Percentiles rank a stretch among this genome's conserved stretches.
phyloP scores from a whole-genome alignment of 2,329 filamentous ascomycete genomes.

The Aspergillus hortae region DNA sequence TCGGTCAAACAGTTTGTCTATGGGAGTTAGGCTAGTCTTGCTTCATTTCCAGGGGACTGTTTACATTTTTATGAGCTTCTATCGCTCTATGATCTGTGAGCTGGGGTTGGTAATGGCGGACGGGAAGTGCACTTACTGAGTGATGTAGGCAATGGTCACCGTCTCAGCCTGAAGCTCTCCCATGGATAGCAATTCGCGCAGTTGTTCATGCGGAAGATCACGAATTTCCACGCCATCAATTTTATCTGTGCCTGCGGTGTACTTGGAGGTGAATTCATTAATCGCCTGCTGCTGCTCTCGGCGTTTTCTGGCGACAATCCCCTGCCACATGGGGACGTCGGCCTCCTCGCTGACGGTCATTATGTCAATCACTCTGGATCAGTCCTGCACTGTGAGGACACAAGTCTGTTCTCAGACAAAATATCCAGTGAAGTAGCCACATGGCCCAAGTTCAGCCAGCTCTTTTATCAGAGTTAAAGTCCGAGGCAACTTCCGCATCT shows the following conservation, averaged over 20 bases:
- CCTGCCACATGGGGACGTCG: not conserved
- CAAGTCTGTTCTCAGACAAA: not conserved
- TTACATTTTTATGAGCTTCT: not conserved
- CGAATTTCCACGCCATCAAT: not conserved
- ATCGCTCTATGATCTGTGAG: not conserved
- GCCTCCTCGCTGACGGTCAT: not conserved
- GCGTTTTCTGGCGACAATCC: not conserved
- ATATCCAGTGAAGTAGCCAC: no score
- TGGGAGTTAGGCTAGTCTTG: not conserved
- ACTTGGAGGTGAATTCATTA: not conserved
- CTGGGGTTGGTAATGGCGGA: not conserved
- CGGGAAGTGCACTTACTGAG: not conserved
- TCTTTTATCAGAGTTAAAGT: not conserved
- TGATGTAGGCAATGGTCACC: not conserved
- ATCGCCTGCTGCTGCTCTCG: not conserved
- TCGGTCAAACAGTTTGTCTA: not conserved
- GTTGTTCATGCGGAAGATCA: not conserved
- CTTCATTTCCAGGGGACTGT: not conserved
- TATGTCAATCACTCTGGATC: no score
- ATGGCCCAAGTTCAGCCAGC: not conserved
- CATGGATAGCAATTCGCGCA: not conserved
- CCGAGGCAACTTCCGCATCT: not conserved
- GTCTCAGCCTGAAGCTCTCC: not conserved
- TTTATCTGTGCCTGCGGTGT: not conserved
- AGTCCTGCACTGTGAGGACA: no score